These are phyloP conservation scores for Neoscytalidium dimidiatum DNA, from an alignment of 2,329 filamentous ascomycete genomes.

Conservation along the genomic window DNA sequence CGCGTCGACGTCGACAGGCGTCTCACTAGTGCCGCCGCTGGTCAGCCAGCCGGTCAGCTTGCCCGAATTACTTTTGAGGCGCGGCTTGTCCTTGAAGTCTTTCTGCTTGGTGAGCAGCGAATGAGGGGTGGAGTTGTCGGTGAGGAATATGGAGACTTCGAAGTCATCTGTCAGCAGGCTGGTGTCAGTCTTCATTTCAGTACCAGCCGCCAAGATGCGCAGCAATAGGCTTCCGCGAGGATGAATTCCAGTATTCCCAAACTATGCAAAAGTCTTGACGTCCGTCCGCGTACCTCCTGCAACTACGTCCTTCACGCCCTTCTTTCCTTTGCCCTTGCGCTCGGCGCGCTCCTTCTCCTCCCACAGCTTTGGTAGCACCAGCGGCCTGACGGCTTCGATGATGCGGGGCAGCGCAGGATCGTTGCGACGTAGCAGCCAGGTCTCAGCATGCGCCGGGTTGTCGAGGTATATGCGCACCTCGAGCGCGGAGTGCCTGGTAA, in stretches of 20 bases:
- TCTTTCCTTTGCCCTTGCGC: slow-evolving; percentile 63
- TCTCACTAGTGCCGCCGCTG: slow-evolving; percentile 38
- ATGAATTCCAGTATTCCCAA: background rate
- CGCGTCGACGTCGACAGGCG: slow-evolving; percentile 45
- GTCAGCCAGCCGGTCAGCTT: slow-evolving; percentile 51
- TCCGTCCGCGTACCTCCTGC: slow-evolving; percentile 61
- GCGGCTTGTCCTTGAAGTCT: slow-evolving; percentile 54
- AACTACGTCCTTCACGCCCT: slow-evolving; percentile 88
- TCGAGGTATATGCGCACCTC: slow-evolving; percentile 97
- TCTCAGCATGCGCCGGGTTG: slow-evolving; percentile 77
- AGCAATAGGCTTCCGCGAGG: background rate
- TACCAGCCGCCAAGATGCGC: background rate
- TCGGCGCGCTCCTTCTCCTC: slow-evolving; percentile 71
- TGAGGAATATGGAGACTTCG: slow-evolving; percentile 91
- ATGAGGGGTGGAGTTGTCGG: slow-evolving; percentile 75
- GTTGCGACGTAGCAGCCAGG: slow-evolving; percentile 79
- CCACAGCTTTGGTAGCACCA: slow-evolving; percentile 85
- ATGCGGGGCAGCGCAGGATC: slow-evolving; percentile 78
- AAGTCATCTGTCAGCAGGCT: slow-evolving; percentile 76
- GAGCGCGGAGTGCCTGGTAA: slow-evolving; percentile 91
- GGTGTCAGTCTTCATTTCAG: slow-evolving; percentile 1
- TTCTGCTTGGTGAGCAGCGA: slow-evolving; percentile 86
- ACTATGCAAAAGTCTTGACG: background rate
- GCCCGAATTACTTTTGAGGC: slow-evolving; percentile 47
- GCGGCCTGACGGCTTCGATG: slow-evolving; percentile 79